Evolutionary conservation across 805 yeast genomes (phyloP).

Genomic region (Candida railenensis): DNA sequence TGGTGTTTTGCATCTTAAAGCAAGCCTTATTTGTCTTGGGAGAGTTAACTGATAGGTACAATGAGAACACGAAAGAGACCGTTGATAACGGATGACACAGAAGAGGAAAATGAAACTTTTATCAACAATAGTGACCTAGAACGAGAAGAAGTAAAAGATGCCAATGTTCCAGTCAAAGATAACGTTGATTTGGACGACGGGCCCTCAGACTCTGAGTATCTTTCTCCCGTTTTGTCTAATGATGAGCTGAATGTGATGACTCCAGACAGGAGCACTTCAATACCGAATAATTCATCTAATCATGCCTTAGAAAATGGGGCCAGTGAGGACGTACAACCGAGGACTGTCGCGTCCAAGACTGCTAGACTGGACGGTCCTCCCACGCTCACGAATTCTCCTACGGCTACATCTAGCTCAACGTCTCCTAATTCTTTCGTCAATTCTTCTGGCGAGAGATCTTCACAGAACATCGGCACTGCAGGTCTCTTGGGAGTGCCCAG

Average conservation of each 20-base stretch:
- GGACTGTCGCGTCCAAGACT: too few relatives aligned
- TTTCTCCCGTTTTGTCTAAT: slow-evolving; percentile 1
- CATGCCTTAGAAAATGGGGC: background rate
- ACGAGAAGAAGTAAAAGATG: background rate
- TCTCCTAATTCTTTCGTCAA: background rate
- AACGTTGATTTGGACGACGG: background rate
- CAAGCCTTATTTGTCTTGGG: background rate
- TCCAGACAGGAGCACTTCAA: background rate
- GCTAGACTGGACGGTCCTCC: background rate
- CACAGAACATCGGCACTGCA: background rate
- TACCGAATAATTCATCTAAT: background rate
- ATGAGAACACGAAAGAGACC: slow-evolving; percentile 4
- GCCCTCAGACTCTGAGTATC: background rate
- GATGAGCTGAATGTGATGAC: background rate
- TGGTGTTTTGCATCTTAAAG: background rate
- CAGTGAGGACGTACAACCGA: too few relatives aligned
- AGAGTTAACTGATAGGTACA: background rate
- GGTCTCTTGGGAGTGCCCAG: background rate
- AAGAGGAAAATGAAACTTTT: slow-evolving; percentile 22
- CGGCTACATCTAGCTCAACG: background rate
- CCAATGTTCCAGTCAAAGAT: background rate
- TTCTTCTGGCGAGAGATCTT: background rate
- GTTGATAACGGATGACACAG: slow-evolving; percentile 7
- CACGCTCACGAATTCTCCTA: background rate
- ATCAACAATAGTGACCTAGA: slow-evolving; percentile 40